Evolutionary conservation across 192 early-diverging fungal genomes (phyloP), one percentile per base, ranked within the genome.

Genomic region (Coemansia sp.): DNA sequence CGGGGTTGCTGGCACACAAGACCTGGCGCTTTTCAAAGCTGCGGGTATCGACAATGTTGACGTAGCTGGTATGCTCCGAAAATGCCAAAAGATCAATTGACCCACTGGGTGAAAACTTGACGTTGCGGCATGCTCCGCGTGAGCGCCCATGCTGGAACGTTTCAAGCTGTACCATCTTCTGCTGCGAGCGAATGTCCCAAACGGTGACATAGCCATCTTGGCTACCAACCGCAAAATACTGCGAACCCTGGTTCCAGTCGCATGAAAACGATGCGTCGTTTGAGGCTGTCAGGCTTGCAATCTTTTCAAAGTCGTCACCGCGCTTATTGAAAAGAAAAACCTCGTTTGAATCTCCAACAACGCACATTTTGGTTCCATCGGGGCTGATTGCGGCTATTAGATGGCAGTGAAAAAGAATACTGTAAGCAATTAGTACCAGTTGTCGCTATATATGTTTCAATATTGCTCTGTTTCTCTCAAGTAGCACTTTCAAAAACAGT

Each of bases 141-240:
- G 80, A 77, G 22, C 60, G 76, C 69, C 48, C 94, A 88, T 78
- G 93, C 91, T 91, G 39, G 88, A 85, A 96, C 63, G 74, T 92
- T 88, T 68, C 88, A 41, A 82, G 72, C 51, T 73, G 71, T 15
- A 64, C 90, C 21, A 96, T 73, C 63, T 93, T 92, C 21, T 91
- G 85, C 37, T 84, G 90, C 51, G 84, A 85, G 19, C 94, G 86
- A 43, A 96, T 86, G 72, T 98, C 97, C 93, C 94, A 98, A 0
- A 98, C 93, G 51, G 88, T 90, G 8, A 95, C 94, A 65, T 78
- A 93, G 9, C 97, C 97, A 76, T 97, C 93, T 74, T 96, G 94
- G 78, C 90, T 95, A 11, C 95, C 95, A 2, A 98, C 95, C 0
- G 97, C 97, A 86, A 98, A 98, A 70, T 90, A 92, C 65, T 95